These are phyloP conservation scores for Cryphonectria naterciae DNA, from an alignment of 2,329 filamentous ascomycete genomes.

Conservation along the genomic window DNA sequence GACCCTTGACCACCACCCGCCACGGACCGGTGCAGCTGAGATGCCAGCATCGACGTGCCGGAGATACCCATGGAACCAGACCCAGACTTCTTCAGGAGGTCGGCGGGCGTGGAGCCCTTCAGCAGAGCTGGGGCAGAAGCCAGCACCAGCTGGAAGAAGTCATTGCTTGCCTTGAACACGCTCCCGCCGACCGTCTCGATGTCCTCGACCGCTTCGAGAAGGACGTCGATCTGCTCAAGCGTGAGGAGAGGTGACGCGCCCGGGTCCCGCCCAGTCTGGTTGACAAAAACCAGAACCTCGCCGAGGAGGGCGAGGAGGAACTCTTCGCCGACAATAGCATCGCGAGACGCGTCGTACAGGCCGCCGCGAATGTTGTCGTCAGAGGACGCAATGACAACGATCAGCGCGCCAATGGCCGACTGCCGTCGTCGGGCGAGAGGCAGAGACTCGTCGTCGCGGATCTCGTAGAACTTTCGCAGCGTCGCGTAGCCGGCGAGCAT, in stretches of 20 bases:
- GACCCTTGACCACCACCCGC: conserved; percentile 44
- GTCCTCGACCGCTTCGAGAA: conserved; percentile 80
- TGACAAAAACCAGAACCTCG: conserved; percentile 77
- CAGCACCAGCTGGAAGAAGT: conserved; percentile 77
- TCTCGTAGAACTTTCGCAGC: conserved; percentile 84
- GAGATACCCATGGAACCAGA: conserved; percentile 70
- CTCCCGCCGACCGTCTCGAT: conserved; percentile 72
- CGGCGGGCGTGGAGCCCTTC: conserved; percentile 65
- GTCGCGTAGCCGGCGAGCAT: conserved; percentile 93
- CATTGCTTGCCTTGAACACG: conserved; percentile 75
- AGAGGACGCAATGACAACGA: conserved; percentile 83
- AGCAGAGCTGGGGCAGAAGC: conserved; percentile 65
- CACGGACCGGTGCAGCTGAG: conserved; percentile 64
- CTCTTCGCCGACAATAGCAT: conserved; percentile 86
- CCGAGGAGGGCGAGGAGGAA: conserved; percentile 79
- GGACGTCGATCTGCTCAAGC: conserved; percentile 71
- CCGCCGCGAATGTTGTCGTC: conserved; percentile 91
- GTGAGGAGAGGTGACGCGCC: conserved; percentile 57
- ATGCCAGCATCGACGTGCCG: conserved; percentile 72
- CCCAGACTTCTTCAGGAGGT: conserved; percentile 63
- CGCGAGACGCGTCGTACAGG: conserved; percentile 78
- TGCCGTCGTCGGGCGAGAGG: conserved; percentile 67
- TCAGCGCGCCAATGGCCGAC: conserved; percentile 74
- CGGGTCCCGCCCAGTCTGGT: conserved; percentile 46
- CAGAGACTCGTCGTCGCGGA: conserved; percentile 64